Evolutionary conservation across 306 rosid genomes (phyloP).

Genomic region (Trifolium fragiferum): DNA sequence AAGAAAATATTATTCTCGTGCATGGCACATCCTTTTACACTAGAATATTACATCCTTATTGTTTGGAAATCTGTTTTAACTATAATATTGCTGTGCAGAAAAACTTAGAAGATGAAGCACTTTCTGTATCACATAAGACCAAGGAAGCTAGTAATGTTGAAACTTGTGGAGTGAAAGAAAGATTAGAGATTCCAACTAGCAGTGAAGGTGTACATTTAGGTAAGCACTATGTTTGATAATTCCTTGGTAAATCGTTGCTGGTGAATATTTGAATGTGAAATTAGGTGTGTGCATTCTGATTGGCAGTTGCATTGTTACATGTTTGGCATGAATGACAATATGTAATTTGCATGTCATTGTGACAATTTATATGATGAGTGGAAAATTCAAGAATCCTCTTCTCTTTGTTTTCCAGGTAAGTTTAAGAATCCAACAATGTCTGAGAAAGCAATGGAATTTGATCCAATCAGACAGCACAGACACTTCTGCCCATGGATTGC

Average conservation of each 20-base stretch:
- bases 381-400: constrained; percentile 34
- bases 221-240: constrained; percentile 43
- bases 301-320: constrained; percentile 25
- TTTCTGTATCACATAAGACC: constrained; percentile 43
- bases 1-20: background rate
- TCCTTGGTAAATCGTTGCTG: constrained; percentile 33
- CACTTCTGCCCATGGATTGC: constrained; percentile 98
- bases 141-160: constrained; percentile 28
- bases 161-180: constrained; percentile 39
- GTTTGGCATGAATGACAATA: constrained; percentile 34
- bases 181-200: constrained; percentile 40
- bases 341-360: constrained; percentile 13
- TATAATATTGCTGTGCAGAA: constrained; percentile 44
- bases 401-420: constrained; percentile 55
- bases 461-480: constrained; percentile 92
- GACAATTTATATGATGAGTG: constrained; percentile 19
- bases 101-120: constrained; percentile 44
- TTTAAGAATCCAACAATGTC: constrained; percentile 39
- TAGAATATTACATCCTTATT: constrained; percentile 15
- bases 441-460: constrained; percentile 67
- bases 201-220: constrained; percentile 54
- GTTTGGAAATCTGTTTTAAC: constrained; percentile 41
- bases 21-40: background rate
- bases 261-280: constrained; percentile 22
- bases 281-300: constrained; percentile 16